Percentiles rank a stretch among this genome's conserved stretches.
phyloP scores from a whole-genome alignment of 1,284 basidiomycete genomes.

The Papiliotrema laurentii region DNA sequence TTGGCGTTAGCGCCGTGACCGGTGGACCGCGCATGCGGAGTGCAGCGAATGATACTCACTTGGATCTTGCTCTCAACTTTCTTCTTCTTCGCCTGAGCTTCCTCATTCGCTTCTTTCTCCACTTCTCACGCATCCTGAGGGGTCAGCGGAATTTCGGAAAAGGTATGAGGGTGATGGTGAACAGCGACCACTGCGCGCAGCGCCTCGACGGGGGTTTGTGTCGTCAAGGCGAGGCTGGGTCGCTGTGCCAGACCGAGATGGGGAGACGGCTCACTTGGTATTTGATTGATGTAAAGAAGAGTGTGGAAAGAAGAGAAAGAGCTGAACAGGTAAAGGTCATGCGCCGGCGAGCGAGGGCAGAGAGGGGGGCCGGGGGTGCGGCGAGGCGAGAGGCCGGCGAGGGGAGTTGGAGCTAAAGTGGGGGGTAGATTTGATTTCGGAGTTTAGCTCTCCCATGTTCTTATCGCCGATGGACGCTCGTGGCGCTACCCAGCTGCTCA shows the following conservation, averaged over 20 bases:
- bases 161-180: neutral
- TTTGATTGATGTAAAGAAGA: neutral
- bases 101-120: slow-evolving; percentile 24
- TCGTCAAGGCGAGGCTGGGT: neutral
- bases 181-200: neutral
- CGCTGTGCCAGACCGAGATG: neutral
- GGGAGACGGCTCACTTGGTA: neutral
- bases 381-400: no score
- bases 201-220: neutral
- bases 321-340: neutral
- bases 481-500: no score
- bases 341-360: neutral
- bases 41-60: slow-evolving; percentile 8
- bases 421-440: neutral
- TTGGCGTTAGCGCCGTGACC: neutral
- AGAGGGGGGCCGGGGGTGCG: neutral
- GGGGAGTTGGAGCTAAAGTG: neutral
- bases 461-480: neutral
- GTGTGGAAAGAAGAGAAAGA: neutral
- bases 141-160: neutral
- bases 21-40: neutral
- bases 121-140: slow-evolving; percentile 20
- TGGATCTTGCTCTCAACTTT: slow-evolving; percentile 18
- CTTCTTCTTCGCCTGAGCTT: slow-evolving; percentile 16
- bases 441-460: neutral